Percentiles rank a stretch among this genome's conserved stretches.
Conservation (phyloP, 768 basidiomycete species). For the Mycena sanguinolenta region DNA sequence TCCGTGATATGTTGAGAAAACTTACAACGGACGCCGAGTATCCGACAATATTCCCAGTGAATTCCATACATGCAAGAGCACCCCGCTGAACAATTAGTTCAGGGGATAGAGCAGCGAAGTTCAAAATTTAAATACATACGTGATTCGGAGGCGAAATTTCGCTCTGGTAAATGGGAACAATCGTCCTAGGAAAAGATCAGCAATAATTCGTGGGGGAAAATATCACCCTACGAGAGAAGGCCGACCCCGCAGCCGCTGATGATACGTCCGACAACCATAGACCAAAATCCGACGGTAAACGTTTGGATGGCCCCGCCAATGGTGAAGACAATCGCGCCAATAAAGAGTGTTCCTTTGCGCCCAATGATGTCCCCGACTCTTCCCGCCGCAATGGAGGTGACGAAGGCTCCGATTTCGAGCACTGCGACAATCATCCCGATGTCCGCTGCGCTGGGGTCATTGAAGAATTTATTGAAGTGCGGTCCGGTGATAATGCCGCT, state of each 20-base stretch:
- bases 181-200: constrained; percentile 70
- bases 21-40: constrained; percentile 91
- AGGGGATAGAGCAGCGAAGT: background rate
- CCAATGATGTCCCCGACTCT: constrained; percentile 90
- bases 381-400: constrained; percentile 91
- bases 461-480: constrained; percentile 86
- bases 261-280: constrained; percentile 88
- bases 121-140: constrained; percentile 56
- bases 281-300: constrained; percentile 80
- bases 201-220: constrained; percentile 1
- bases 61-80: constrained; percentile 94
- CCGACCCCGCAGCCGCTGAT: constrained; percentile 93
- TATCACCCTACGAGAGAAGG: constrained; percentile 77
- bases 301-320: constrained; percentile 91
- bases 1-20: constrained; percentile 32
- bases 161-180: constrained; percentile 94
- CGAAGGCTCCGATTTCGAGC: constrained; percentile 91
- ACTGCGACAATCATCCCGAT: constrained; percentile 98
- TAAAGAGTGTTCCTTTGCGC: constrained; percentile 85
- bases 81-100: constrained; percentile 71
- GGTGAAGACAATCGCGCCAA: constrained; percentile 87
- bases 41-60: constrained; percentile 92
- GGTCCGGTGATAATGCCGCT: constrained; percentile 92
- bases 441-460: constrained; percentile 78
- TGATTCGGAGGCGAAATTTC: constrained; percentile 95